These are phyloP conservation scores for Tylopilus felleus DNA, from an alignment of 768 basidiomycete species.

Conservation along the genomic window DNA sequence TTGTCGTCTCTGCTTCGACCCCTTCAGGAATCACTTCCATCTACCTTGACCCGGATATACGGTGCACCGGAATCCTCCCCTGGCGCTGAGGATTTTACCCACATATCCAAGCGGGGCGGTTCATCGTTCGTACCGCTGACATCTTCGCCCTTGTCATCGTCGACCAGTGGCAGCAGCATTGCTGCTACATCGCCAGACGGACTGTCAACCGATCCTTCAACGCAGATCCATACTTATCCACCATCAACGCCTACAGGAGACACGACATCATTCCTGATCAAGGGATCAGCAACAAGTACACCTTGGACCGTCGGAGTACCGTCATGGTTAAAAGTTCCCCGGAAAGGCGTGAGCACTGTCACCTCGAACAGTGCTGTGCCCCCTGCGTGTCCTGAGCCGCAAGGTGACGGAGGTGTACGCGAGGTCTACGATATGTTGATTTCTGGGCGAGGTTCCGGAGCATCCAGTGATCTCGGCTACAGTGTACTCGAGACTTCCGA, in stretches of 20 bases:
- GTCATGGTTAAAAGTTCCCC: slow-evolving; percentile 60
- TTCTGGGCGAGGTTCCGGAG: slow-evolving; percentile 25
- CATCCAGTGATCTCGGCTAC: slow-evolving; percentile 62
- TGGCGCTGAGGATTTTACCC: slow-evolving; percentile 64
- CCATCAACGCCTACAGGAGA: slow-evolving; percentile 60
- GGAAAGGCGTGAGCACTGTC: slow-evolving; percentile 37
- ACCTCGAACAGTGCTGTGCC: slow-evolving; percentile 26
- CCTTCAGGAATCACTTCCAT: slow-evolving; percentile 53
- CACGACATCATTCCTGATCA: slow-evolving; percentile 36
- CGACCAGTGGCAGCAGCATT: slow-evolving; percentile 11
- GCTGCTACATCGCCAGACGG: slow-evolving; percentile 6
- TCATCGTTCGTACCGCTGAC: slow-evolving; percentile 61
- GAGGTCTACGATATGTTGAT: slow-evolving; percentile 48
- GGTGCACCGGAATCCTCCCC: slow-evolving; percentile 33
- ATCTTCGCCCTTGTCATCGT: slow-evolving; percentile 32
- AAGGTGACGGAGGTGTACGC: slow-evolving; percentile 41
- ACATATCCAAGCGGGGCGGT: slow-evolving; percentile 56
- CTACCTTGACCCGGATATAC: slow-evolving; percentile 34
- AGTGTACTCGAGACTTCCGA: slow-evolving; percentile 80
- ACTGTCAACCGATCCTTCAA: slow-evolving; percentile 26
- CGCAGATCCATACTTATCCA: slow-evolving; percentile 73
- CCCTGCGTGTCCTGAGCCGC: slow-evolving; percentile 17
- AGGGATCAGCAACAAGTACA: slow-evolving; percentile 37
- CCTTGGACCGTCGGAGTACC: slow-evolving; percentile 68
- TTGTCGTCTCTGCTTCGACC: slow-evolving; percentile 65